Conservation (phyloP, 2,329 filamentous ascomycete species). For the Colletotrichum orbiculare region DNA sequence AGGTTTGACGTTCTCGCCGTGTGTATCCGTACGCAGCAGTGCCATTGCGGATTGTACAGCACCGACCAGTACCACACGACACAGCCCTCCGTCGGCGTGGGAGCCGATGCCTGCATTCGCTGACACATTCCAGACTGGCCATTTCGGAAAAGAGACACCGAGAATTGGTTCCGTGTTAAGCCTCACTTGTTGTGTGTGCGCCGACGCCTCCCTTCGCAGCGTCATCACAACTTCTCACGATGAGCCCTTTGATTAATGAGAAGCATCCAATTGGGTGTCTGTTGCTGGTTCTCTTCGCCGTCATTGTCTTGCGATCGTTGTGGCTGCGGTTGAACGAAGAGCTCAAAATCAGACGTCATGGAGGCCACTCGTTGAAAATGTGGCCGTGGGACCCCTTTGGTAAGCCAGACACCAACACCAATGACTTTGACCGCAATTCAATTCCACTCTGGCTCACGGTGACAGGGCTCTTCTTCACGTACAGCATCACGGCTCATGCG, state of each 20-base stretch:
- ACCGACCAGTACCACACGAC: too few relatives aligned
- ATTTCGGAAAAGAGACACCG: too few relatives aligned
- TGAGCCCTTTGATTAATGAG: not conserved
- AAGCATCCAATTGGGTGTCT: not conserved
- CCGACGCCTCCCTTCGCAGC: too few relatives aligned
- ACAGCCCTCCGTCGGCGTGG: too few relatives aligned
- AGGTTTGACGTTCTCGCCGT: too few relatives aligned
- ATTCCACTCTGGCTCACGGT: not conserved
- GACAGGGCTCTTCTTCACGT: not conserved
- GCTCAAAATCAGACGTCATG: not conserved
- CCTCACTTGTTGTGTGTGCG: too few relatives aligned
- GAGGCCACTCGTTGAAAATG: not conserved
- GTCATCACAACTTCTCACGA: not conserved
- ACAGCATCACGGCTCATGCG: slow-evolving; percentile 11
- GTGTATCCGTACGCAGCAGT: too few relatives aligned
- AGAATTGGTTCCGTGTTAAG: too few relatives aligned
- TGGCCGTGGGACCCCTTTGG: slow-evolving; percentile 4
- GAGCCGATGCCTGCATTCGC: too few relatives aligned
- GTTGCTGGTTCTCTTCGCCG: not conserved
- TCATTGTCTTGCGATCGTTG: not conserved
- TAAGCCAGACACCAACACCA: not conserved
- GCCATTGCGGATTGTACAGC: too few relatives aligned
- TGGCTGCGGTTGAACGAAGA: not conserved
- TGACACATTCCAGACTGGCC: too few relatives aligned
- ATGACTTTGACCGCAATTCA: too few relatives aligned